Base-by-base conservation (phyloP, 2,329 filamentous ascomycete species). In the Botrytis tulipae region DNA sequence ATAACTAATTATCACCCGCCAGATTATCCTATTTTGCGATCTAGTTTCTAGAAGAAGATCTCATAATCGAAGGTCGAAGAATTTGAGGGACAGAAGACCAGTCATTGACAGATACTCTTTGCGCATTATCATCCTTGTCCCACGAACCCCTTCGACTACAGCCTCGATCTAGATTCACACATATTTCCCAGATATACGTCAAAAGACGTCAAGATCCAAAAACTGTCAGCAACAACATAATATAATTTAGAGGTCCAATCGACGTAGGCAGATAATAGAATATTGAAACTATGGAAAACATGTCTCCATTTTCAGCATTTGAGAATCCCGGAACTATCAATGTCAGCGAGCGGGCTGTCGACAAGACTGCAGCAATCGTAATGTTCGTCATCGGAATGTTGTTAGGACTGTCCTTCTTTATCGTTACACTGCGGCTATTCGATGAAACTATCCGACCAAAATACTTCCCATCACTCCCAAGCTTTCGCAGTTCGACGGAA, bases 301-400 rank as follows among this genome's bases (percentile, higher is more conserved):
- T 54, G 46, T 67, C 65, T 54, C 35, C 2, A 20, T 25, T n/a
- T 12, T 4, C 16, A 29, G 37, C 16, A 29, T 29, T 40, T 54
- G 65, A 51, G 25, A 22, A 20, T 25, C 1, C 16, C 20, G 46
- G 32, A 3, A 20, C 22, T 2, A 6, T 40, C 16, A 37, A 9
- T 32, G 40, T 68, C 40, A 48, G 66, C 25, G n/a, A 57, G 22
- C 3, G 48, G 35, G 3, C 8, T 42, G 5, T 68, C 10, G 25
- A 40, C 35, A 54, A n/a, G 48, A 57, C 35, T 14, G 48, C 40
- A 57, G 66, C 66, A 40, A 42, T 68, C 10, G n/a, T 68, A 5
- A 68, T 68, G 66, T 68, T 68, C 9, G 40, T 68, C 12, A 6
- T 42, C 22, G 66, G 66, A 14, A 68, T 68, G 48, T 22, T 68